Conservation (phyloP, 1,284 basidiomycete species). For the Rhizoctonia solani region DNA sequence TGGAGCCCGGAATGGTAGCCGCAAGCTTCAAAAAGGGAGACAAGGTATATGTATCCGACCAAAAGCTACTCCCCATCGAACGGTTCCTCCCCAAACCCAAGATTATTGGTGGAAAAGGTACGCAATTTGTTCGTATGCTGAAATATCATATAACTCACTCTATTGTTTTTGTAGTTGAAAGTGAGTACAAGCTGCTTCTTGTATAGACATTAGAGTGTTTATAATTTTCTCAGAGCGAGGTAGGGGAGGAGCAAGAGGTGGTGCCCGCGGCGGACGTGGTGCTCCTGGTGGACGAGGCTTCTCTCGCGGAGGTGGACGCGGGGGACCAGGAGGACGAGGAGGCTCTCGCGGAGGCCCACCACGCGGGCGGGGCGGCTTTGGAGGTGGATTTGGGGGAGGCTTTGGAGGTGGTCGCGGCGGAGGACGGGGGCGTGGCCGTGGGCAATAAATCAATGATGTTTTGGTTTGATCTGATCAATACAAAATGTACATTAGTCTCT, state of each 20-base stretch:
- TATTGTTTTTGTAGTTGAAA: constrained; percentile 48
- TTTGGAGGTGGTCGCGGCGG: constrained; percentile 52
- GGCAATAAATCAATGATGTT: constrained; percentile 34
- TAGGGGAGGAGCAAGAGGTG: constrained; percentile 47
- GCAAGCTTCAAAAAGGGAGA: constrained; percentile 96
- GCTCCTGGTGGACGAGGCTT: constrained; percentile 44
- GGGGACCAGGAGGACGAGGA: constrained; percentile 46
- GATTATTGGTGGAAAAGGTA: constrained; percentile 66
- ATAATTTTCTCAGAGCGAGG: constrained; percentile 57
- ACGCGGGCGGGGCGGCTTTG: constrained; percentile 46
- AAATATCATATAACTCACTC: neutral
- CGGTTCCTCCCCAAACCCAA: constrained; percentile 98
- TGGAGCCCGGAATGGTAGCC: constrained; percentile 95
- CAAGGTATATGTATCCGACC: constrained; percentile 95
- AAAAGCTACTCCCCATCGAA: constrained; percentile 96
- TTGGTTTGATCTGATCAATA: too few relatives aligned
- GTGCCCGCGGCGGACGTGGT: constrained; percentile 47
- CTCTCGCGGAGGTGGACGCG: constrained; percentile 29
- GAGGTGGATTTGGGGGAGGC: constrained; percentile 47
- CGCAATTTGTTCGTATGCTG: constrained; percentile 41
- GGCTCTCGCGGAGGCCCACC: constrained; percentile 54
- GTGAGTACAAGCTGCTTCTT: constrained; percentile 51
- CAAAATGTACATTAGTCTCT: too few relatives aligned
- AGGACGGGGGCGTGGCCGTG: constrained; percentile 49
- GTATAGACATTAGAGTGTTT: neutral